A percentile compares a stretch with the other conserved stretches of the same genome.
Conservation (phyloP, 768 basidiomycete species). For the Rhodotorula kratochvilovae region DNA sequence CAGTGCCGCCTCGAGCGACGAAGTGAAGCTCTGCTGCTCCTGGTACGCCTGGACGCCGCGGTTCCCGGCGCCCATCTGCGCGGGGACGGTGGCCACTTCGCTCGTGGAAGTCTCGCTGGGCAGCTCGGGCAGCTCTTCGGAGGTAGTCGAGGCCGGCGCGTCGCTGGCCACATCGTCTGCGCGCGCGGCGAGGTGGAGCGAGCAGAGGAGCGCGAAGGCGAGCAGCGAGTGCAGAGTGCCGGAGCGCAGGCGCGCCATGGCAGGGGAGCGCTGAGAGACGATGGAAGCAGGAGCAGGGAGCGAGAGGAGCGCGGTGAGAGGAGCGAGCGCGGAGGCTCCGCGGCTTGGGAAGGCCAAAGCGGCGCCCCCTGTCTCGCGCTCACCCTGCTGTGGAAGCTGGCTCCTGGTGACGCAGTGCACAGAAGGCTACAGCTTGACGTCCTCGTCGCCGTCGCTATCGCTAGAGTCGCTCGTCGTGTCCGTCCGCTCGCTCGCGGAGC, state of each 20-base stretch:
- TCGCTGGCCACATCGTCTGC: neutral
- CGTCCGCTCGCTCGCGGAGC: neutral
- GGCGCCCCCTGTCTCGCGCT: neutral
- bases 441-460: conserved; percentile 6
- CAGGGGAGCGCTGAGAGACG: neutral
- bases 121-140: no score
- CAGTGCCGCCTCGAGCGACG: neutral
- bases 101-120: neutral
- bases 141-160: no score
- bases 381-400: neutral
- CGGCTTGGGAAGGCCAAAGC: neutral
- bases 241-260: neutral
- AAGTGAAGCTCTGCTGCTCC: neutral
- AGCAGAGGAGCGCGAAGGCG: neutral
- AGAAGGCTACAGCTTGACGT: neutral
- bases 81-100: neutral
- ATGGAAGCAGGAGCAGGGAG: neutral
- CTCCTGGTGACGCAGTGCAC: neutral
- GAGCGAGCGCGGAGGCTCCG: neutral
- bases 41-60: neutral
- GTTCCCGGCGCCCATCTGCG: neutral
- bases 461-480: neutral
- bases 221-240: no score
- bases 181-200: neutral
- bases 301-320: neutral